These are phyloP conservation scores for Escallonia rubra DNA, from an alignment of 129 eudicot species.

Conservation along the genomic window DNA sequence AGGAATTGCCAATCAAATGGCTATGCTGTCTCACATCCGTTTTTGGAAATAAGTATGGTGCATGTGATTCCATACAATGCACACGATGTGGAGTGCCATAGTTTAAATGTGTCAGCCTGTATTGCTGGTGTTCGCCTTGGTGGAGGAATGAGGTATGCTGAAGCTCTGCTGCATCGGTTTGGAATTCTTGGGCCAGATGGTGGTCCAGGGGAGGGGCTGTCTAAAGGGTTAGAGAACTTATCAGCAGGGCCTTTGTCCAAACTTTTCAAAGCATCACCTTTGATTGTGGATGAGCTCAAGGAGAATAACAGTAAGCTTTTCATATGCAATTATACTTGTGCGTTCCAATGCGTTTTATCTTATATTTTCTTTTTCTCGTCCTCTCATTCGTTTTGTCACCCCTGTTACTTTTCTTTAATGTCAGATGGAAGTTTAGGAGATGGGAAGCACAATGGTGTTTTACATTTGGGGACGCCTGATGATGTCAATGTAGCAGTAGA, in stretches of 20 bases:
- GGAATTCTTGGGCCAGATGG: constrained; percentile 91
- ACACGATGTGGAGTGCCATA: constrained; percentile 78
- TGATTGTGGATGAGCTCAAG: constrained; percentile 33
- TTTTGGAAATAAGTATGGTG: constrained; percentile 53
- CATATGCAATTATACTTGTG: constrained; percentile 6
- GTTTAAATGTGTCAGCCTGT: constrained; percentile 76
- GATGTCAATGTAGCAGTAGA: constrained; percentile 80
- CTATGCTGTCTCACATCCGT: constrained; percentile 29
- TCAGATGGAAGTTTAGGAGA: constrained; percentile 41
- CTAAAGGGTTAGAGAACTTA: constrained; percentile 77
- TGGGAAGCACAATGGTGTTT: constrained; percentile 33
- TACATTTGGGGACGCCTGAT: constrained; percentile 81
- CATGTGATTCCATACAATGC: constrained; percentile 84
- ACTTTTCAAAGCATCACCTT: constrained; percentile 74
- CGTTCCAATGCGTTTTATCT: constrained; percentile 4
- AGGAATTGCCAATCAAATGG: constrained; percentile 25
- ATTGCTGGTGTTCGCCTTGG: constrained; percentile 92
- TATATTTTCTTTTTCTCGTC: constrained; percentile 4
- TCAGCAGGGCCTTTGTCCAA: constrained; percentile 82
- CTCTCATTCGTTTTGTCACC: background rate
- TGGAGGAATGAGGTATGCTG: constrained; percentile 92
- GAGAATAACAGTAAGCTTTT: constrained; percentile 33
- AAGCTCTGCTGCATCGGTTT: constrained; percentile 80
- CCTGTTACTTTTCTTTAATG: constrained; percentile 14
- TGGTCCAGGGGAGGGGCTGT: constrained; percentile 91